These are phyloP conservation scores for Fagopyrum esculentum DNA, from an alignment of 148 eudicot genomes.

Conservation along the genomic window DNA sequence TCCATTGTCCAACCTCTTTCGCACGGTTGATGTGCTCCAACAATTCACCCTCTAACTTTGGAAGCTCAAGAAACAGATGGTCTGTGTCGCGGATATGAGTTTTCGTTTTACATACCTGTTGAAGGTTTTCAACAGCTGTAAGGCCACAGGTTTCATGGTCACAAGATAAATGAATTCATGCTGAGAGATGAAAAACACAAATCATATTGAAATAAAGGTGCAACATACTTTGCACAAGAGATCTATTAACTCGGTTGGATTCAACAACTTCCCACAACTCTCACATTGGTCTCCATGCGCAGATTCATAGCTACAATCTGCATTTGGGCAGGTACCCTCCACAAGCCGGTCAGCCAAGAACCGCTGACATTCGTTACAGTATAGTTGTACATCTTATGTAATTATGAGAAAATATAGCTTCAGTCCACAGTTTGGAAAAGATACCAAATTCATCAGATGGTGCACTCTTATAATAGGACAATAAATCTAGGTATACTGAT, in stretches of 20 bases:
- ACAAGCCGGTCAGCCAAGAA: slow-evolving; percentile 85
- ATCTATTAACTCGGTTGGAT: slow-evolving; percentile 70
- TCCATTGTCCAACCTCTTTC: slow-evolving; percentile 79
- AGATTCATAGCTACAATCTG: slow-evolving; percentile 74
- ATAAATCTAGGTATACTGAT: too few relatives aligned
- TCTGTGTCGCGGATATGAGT: slow-evolving; percentile 72
- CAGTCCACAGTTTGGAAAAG: too few relatives aligned
- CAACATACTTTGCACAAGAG: slow-evolving; percentile 69
- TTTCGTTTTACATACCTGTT: slow-evolving; percentile 56
- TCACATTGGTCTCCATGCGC: slow-evolving; percentile 97
- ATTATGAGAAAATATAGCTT: background rate
- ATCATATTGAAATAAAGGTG: background rate
- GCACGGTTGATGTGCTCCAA: slow-evolving; percentile 44
- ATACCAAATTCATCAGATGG: too few relatives aligned
- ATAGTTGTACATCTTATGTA: slow-evolving; percentile 44
- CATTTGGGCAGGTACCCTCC: slow-evolving; percentile 71
- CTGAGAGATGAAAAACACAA: too few relatives aligned
- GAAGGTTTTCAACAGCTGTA: background rate
- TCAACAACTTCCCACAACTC: slow-evolving; percentile 74
- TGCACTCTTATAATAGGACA: background rate
- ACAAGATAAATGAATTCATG: too few relatives aligned
- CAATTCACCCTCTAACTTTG: slow-evolving; percentile 48
- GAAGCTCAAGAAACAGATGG: slow-evolving; percentile 85
- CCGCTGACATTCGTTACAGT: slow-evolving; percentile 63
- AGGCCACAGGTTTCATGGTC: too few relatives aligned